phyloP scores from a whole-genome alignment of 2,329 filamentous ascomycete species.

The Aulographum hederae region DNA sequence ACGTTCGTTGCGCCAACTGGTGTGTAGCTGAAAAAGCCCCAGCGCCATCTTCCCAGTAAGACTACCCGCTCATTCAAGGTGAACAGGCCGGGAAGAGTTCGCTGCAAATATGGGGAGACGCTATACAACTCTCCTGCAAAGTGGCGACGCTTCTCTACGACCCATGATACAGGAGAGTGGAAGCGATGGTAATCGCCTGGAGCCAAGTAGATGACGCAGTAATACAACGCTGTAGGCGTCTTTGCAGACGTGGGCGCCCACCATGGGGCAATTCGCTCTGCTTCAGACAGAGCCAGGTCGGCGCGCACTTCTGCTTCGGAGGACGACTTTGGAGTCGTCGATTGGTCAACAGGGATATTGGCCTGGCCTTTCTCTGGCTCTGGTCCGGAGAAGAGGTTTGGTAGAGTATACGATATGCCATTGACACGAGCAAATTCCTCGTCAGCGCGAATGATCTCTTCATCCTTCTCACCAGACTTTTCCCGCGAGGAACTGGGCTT shows the following conservation, averaged over 20 bases:
- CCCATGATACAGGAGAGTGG: slow-evolving; percentile 89
- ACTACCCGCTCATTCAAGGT: slow-evolving; percentile 94
- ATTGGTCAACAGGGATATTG: slow-evolving; percentile 47
- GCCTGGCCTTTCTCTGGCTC: slow-evolving; percentile 22
- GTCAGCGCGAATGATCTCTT: slow-evolving; percentile 55
- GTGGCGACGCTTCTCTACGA: slow-evolving; percentile 85
- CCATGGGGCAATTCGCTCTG: slow-evolving; percentile 31
- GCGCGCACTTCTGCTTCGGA: slow-evolving; percentile 71
- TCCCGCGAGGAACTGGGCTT: slow-evolving; percentile 11
- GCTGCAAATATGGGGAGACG: slow-evolving; percentile 86
- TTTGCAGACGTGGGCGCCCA: slow-evolving; percentile 22
- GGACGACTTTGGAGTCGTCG: slow-evolving; percentile 44
- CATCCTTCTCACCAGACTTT: slow-evolving; percentile 30
- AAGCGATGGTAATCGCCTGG: slow-evolving; percentile 98
- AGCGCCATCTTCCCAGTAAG: slow-evolving; percentile 82
- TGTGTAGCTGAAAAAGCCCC: slow-evolving; percentile 92
- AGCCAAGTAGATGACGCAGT: slow-evolving; percentile 86
- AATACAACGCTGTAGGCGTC: slow-evolving; percentile 57
- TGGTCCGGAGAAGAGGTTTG: slow-evolving; percentile 65
- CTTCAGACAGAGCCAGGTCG: slow-evolving; percentile 55
- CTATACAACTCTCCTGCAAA: slow-evolving; percentile 93
- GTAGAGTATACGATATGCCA: slow-evolving; percentile 86
- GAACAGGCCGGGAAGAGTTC: slow-evolving; percentile 82
- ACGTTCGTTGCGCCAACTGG: slow-evolving; percentile 96
- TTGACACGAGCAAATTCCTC: slow-evolving; percentile 91